A percentile compares a stretch with the other conserved stretches of the same genome.
Conservation (phyloP, 164 flowering plant genomes). For the Aristolochia californica region DNA sequence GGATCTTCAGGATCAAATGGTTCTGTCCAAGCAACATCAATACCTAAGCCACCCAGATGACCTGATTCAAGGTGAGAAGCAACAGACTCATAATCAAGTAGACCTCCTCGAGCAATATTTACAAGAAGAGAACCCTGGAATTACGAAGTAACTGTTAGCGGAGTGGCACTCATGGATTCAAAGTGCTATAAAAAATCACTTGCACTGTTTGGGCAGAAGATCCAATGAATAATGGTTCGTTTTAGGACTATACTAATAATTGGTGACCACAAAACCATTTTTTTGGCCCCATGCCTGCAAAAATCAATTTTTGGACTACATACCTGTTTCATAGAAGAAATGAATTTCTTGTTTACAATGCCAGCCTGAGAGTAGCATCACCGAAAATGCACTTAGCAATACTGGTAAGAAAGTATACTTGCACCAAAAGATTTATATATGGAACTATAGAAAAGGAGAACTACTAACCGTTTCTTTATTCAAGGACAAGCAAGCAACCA, state of each 20-base stretch:
- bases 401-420: neutral
- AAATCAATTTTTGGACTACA: constrained; percentile 9
- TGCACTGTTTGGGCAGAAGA: no score
- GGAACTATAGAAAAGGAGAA: neutral
- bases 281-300: no score
- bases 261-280: no score
- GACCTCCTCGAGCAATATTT: constrained; percentile 86
- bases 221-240: no score
- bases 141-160: neutral
- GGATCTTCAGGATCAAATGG: constrained; percentile 86
- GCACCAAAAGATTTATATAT: neutral
- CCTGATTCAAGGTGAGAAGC: constrained; percentile 48
- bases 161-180: neutral
- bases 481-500: constrained; percentile 60
- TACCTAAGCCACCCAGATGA: constrained; percentile 82
- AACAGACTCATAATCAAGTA: constrained; percentile 66
- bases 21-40: constrained; percentile 95
- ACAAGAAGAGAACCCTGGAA: constrained; percentile 65
- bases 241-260: no score
- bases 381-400: neutral
- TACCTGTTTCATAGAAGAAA: constrained; percentile 90
- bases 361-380: constrained; percentile 46
- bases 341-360: constrained; percentile 52
- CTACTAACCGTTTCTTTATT: constrained; percentile 59
- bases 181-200: neutral